phyloP scores from a whole-genome alignment of 1,284 basidiomycete genomes.

The Clitocybe nebularis region DNA sequence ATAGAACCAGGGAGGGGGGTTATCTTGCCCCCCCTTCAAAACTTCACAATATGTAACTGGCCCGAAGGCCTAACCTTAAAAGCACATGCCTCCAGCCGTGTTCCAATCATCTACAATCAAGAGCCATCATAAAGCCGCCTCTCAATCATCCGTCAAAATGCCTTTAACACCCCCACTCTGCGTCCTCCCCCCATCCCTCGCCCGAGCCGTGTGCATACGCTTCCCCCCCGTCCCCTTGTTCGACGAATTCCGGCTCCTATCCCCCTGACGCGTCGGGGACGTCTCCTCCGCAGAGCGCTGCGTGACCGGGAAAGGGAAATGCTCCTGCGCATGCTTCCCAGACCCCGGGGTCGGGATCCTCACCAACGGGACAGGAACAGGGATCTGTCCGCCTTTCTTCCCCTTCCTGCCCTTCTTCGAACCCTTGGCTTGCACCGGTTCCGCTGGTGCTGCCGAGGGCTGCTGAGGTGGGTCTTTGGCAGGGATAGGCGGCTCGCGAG shows the following conservation, averaged over 20 bases:
- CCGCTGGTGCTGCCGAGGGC: background rate
- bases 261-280: constrained; percentile 16
- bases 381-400: constrained; percentile 32
- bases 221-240: constrained; percentile 22
- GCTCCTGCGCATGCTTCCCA: constrained; percentile 30
- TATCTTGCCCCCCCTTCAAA: too few relatives aligned
- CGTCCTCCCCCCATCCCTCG: constrained; percentile 72
- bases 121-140: background rate
- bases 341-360: constrained; percentile 25
- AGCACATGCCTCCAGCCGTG: background rate
- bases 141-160: constrained; percentile 46
- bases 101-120: background rate
- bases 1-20: too few relatives aligned
- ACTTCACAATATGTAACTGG: background rate
- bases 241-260: constrained; percentile 24
- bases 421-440: background rate
- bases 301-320: constrained; percentile 58
- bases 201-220: constrained; percentile 64
- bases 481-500: constrained; percentile 2
- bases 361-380: constrained; percentile 40
- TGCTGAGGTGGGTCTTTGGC: background rate
- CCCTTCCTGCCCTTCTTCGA: constrained; percentile 25
- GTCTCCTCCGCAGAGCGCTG: constrained; percentile 37
- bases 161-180: constrained; percentile 78
- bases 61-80: constrained; percentile 1